Evolutionary conservation across 1,284 basidiomycete genomes (phyloP).

Genomic region (Malassezia arunalokei): DNA sequence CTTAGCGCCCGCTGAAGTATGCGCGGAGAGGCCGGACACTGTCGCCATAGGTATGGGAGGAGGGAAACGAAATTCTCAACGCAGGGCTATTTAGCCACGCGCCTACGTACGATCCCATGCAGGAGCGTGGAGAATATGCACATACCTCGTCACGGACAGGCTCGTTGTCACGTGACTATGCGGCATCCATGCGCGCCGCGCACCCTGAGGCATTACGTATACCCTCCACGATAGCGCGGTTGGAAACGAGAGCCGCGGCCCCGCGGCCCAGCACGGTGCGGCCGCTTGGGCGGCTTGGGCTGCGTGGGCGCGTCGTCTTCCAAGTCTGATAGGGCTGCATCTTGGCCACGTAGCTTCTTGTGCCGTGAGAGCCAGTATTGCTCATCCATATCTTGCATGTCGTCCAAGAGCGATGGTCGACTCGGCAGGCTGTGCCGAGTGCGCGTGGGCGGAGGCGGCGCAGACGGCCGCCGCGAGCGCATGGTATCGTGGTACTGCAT

Average conservation of each 20-base stretch:
- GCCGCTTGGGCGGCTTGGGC: neutral
- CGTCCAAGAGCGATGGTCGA: neutral
- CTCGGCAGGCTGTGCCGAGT: neutral
- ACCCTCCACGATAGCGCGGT: neutral
- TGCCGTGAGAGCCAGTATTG: conserved; percentile 12
- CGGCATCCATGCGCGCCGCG: neutral
- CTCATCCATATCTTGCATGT: neutral
- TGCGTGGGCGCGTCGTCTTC: neutral
- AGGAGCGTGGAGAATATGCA: neutral
- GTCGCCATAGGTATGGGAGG: too few relatives aligned
- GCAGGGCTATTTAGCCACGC: too few relatives aligned
- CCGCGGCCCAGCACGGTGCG: neutral
- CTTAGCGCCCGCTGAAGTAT: too few relatives aligned
- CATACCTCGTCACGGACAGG: neutral
- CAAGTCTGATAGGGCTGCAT: neutral
- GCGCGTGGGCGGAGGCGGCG: neutral
- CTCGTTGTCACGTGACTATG: neutral
- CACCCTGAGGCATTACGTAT: neutral
- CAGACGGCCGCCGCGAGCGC: neutral
- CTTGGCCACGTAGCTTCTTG: conserved; percentile 2
- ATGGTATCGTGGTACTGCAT: neutral
- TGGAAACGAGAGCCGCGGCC: neutral
- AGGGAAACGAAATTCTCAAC: too few relatives aligned
- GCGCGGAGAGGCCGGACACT: too few relatives aligned
- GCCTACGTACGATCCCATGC: neutral